phyloP scores from a whole-genome alignment of 2,329 filamentous ascomycete genomes.

The Rutstroemia sp. region DNA sequence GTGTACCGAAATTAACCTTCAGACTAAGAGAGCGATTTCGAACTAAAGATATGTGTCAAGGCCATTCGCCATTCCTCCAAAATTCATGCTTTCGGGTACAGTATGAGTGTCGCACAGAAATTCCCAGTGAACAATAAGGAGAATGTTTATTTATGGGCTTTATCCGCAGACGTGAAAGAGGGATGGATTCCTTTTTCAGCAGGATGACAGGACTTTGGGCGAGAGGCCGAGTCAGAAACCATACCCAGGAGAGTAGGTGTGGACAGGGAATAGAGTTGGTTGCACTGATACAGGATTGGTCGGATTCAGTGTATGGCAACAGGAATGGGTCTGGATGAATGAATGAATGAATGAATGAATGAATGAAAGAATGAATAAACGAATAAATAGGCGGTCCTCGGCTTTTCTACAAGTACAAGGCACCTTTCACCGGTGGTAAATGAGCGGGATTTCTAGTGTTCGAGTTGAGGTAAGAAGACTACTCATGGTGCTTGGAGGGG shows the following conservation, averaged over 20 bases:
- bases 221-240: neutral
- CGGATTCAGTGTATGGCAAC: neutral
- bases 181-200: neutral
- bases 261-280: neutral
- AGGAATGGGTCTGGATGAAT: neutral
- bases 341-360: neutral
- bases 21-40: too few species aligned
- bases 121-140: too few species aligned
- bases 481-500: neutral
- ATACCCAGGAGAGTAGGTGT: neutral
- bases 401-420: too few species aligned
- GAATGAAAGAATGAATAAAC: neutral
- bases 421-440: neutral
- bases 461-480: neutral
- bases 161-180: too few species aligned
- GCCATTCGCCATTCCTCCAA: too few species aligned
- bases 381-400: too few species aligned
- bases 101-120: too few species aligned
- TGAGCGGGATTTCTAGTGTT: too few species aligned
- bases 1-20: too few species aligned
- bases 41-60: too few species aligned
- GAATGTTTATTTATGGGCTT: too few species aligned
- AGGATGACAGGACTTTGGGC: constrained; percentile 4
- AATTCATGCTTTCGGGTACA: too few species aligned
- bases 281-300: constrained; percentile 1